Conservation (phyloP, 2,329 filamentous ascomycete species). For the Cladosporium cucumerinum region DNA sequence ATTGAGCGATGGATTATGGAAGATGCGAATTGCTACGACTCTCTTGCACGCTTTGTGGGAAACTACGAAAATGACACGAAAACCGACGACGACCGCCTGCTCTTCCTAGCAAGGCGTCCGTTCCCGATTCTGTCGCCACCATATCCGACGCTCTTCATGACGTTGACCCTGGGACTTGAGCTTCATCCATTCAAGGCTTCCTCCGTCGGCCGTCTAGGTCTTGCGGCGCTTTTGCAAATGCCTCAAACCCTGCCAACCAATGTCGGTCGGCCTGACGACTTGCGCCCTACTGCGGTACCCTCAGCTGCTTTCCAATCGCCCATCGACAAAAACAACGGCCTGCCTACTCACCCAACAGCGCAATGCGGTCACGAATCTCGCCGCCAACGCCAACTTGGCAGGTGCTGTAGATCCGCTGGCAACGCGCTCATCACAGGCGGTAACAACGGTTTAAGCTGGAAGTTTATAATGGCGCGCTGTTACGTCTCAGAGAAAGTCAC, state of each 20-base stretch:
- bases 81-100: conserved; percentile 2
- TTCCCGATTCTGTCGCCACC: conserved; percentile 1
- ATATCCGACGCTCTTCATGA: conserved; percentile 1
- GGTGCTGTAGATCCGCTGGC: not conserved
- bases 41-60: conserved; percentile 14
- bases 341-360: not conserved
- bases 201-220: not conserved
- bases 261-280: not conserved
- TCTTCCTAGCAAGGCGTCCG: not conserved
- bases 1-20: conserved; percentile 12
- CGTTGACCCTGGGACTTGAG: conserved; percentile 3
- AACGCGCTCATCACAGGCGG: not conserved
- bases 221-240: not conserved
- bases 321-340: not conserved
- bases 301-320: not conserved
- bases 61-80: conserved; percentile 8
- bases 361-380: not conserved
- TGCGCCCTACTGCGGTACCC: not conserved
- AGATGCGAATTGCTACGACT: conserved; percentile 10
- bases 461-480: not conserved
- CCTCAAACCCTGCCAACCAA: not conserved
- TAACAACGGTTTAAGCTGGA: not conserved
- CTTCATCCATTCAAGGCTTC: conserved; percentile 3
- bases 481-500: not conserved
- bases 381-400: not conserved